Evolutionary conservation across 2,329 filamentous ascomycete genomes (phyloP), one percentile per base, ranked within the genome.

Genomic region (Seiridium unicorne): DNA sequence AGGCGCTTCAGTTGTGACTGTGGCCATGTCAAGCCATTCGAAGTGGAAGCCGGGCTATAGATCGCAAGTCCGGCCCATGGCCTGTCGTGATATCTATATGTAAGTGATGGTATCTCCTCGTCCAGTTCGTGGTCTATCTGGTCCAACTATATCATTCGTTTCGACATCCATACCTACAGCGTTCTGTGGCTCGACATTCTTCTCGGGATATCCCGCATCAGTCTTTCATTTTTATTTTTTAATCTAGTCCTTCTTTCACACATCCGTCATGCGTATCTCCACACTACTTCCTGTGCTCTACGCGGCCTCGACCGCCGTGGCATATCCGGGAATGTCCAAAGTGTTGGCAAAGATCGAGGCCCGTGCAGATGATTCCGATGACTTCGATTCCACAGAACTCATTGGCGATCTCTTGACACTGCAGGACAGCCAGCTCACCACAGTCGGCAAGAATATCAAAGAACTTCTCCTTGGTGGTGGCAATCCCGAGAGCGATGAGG

Each of bases 381-480:
- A 32, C 9, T 62, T 62, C 10, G 66, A 68, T 51, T 68, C 66
- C 1, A 65, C 62, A 48, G 57, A 69, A 48, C 59, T 68, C 26
- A 49, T 81, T 9, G 79, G 77, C 11, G 78, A 81, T 60, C 73
- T 81, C 8, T 61, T 64, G 26, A 68, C 59, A 0, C 65, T 77
- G 2, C 59, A 60, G 0, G 67, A 69, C 56, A 64, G 61, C 9
- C 62, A 73, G n/a, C 72, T 77, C 18, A 73, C 73, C 2, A 58
- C 65, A 3, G 70, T 72, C 1, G 78, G 76, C n/a, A 57, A 66
- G 13, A 65, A 70, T 11, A 75, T 81, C 67, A 75, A 74, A 62
- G 65, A 66, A 5, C 73, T 80, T 44, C 69, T 80, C 4, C 66
- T 69, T 5, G 70, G 70, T 8, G 36, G 60, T 49, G 68, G 65